Percentiles rank a stretch among this genome's conserved stretches.
Evolutionary conservation across 768 basidiomycete genomes (phyloP).

Genomic region (Psilocybe subaeruginosa): DNA sequence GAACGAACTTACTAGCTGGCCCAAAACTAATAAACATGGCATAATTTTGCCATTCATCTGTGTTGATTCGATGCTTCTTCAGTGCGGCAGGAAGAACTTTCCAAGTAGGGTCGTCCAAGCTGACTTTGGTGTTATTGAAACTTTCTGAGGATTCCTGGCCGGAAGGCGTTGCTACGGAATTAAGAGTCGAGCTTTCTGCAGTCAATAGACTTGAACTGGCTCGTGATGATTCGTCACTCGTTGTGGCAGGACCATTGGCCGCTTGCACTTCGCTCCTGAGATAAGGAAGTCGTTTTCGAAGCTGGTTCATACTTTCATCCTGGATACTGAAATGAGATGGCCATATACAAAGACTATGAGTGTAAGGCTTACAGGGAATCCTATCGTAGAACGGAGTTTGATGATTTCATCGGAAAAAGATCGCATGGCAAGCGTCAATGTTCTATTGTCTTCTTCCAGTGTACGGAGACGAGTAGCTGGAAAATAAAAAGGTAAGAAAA

Average conservation of each 20-base stretch:
- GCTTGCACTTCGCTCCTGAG: constrained; percentile 8
- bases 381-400: constrained; percentile 35
- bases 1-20: constrained; percentile 64
- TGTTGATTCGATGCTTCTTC: constrained; percentile 97
- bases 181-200: not conserved
- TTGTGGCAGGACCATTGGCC: constrained; percentile 11
- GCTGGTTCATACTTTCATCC: constrained; percentile 27
- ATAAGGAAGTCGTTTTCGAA: constrained; percentile 12
- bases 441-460: constrained; percentile 78
- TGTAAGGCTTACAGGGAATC: constrained; percentile 35
- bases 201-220: not conserved
- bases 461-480: constrained; percentile 65
- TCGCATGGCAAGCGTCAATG: constrained; percentile 62
- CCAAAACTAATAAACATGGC: constrained; percentile 99
- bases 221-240: constrained; percentile 26
- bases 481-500: constrained; percentile 2
- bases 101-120: constrained; percentile 95
- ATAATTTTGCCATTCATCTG: constrained; percentile 97
- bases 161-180: constrained; percentile 37
- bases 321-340: not conserved
- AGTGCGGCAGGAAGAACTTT: constrained; percentile 98
- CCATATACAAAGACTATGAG: not conserved
- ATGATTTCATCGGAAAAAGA: constrained; percentile 67
- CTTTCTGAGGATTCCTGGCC: constrained; percentile 59
- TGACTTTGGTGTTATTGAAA: constrained; percentile 93